Base-by-base conservation (phyloP, 2,329 filamentous ascomycete species). In the Paradendryphiella salina region DNA sequence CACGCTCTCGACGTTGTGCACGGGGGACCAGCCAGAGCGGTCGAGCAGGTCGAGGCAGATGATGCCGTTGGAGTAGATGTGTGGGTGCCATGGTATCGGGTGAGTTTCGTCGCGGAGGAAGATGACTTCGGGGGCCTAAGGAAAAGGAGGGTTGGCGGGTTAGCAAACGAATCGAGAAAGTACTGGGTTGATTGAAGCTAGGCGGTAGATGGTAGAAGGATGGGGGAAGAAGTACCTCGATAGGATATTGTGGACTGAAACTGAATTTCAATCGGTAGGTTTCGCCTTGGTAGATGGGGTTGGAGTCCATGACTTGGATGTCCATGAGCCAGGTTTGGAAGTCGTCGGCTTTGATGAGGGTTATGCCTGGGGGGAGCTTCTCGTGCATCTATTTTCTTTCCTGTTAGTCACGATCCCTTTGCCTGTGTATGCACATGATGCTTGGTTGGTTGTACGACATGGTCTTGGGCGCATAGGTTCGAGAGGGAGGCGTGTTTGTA, bases 11-110 rank as follows among this genome's bases (percentile, higher is more conserved):
- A 96, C 94, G 52, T 93, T 96, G 71, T 99, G 94, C 0, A 99
- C 93, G 0, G 94, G 94, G 39, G 88, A 94, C 94, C 94, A 99
- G 49, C 94, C 94, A 57, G 90, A 86, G 8, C 83, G 80, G 44
- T 90, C 90, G 7, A 99, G 85, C 1, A 99, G 83, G 65, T 99
- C 94, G 40, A 99, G 87, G 68, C 94, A 99, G 70, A 99, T 99
- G 73, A 97, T 96, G 64, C 94, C 94, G 74, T 99, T 99, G 64
- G 89, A 94, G 78, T 99, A 99, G 74, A 99, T 89, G 77, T 99
- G 94, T 3, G 94, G 94, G 68, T 99, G 94, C 73, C 96, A 92
- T 1, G 94, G 94, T 65, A 99, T 92, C 2, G 80, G 77, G 34
- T 82, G 80, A 32, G 66, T 65, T 28, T 83, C 73, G 45, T 83